phyloP scores from a whole-genome alignment of 2,329 filamentous ascomycete genomes.

The Xylogone sp. region DNA sequence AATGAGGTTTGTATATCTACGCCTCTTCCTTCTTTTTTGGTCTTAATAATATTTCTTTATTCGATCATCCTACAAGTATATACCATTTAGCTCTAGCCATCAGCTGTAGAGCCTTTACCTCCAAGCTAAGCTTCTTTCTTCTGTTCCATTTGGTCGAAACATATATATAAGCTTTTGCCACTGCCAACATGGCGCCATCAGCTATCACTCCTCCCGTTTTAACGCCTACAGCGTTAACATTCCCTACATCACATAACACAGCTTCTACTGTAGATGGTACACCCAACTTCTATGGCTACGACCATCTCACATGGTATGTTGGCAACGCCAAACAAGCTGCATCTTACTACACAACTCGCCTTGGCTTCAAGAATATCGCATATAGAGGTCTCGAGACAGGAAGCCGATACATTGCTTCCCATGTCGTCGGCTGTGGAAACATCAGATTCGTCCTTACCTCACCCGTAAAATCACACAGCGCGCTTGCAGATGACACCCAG shows the following conservation, averaged over 20 bases:
- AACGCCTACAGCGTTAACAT: conserved; percentile 27
- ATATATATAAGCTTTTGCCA: not conserved
- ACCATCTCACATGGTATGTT: conserved; percentile 94
- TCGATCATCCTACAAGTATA: not conserved
- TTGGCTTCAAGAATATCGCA: conserved; percentile 80
- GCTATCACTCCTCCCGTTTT: conserved; percentile 15
- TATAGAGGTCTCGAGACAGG: conserved; percentile 89
- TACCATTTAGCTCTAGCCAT: too few relatives aligned
- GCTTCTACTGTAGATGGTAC: conserved; percentile 50
- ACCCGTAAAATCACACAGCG: conserved; percentile 61
- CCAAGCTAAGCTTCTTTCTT: not conserved
- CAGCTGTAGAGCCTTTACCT: too few relatives aligned
- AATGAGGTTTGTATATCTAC: not conserved
- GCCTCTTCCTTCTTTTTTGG: not conserved
- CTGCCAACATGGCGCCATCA: conserved; percentile 7
- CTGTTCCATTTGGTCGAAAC: not conserved
- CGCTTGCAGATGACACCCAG: conserved; percentile 55
- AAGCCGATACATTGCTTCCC: conserved; percentile 73
- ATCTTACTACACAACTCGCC: conserved; percentile 79
- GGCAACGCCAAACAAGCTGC: conserved; percentile 96
- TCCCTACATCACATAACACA: conserved; percentile 39
- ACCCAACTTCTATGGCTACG: conserved; percentile 74
- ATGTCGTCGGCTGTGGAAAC: conserved; percentile 74
- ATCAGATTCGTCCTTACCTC: conserved; percentile 84
- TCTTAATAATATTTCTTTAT: not conserved